Conservation (phyloP, 75 land plant genomes). For the Pseudotsuga menziesii region DNA sequence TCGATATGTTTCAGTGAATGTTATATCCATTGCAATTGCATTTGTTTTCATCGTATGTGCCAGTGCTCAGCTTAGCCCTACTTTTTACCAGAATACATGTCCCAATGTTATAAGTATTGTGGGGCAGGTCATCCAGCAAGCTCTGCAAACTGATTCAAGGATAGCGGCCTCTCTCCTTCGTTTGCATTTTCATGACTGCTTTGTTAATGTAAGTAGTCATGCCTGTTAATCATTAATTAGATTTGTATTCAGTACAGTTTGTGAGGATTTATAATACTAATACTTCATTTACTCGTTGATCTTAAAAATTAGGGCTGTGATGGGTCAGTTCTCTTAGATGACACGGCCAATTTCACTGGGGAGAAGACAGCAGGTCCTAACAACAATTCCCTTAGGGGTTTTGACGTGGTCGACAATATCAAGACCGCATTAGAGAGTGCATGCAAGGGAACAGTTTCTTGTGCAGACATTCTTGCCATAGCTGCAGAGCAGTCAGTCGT, state of each 20-base stretch:
- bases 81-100: slow-evolving; percentile 31
- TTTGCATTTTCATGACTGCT: slow-evolving; percentile 69
- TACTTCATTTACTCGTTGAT: too few relatives aligned
- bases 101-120: slow-evolving; percentile 41
- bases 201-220: slow-evolving; percentile 33
- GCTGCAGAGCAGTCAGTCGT: slow-evolving; percentile 12
- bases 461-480: slow-evolving; percentile 27
- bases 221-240: too few relatives aligned
- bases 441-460: slow-evolving; percentile 18
- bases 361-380: slow-evolving; percentile 21
- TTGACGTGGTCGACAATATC: slow-evolving; percentile 18
- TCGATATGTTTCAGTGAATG: too few relatives aligned
- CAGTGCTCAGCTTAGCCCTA: slow-evolving; percentile 28
- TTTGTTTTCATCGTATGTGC: not conserved
- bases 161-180: slow-evolving; percentile 48
- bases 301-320: slow-evolving; percentile 17
- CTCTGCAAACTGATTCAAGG: slow-evolving; percentile 20
- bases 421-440: slow-evolving; percentile 21
- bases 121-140: slow-evolving; percentile 15
- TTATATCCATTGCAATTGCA: not conserved
- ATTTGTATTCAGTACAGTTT: too few relatives aligned
- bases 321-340: slow-evolving; percentile 17
- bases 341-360: not conserved
- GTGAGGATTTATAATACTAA: too few relatives aligned
- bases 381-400: slow-evolving; percentile 18